Evolutionary conservation across 441 rosid genomes (phyloP).

Genomic region (Gossypium davidsonii): DNA sequence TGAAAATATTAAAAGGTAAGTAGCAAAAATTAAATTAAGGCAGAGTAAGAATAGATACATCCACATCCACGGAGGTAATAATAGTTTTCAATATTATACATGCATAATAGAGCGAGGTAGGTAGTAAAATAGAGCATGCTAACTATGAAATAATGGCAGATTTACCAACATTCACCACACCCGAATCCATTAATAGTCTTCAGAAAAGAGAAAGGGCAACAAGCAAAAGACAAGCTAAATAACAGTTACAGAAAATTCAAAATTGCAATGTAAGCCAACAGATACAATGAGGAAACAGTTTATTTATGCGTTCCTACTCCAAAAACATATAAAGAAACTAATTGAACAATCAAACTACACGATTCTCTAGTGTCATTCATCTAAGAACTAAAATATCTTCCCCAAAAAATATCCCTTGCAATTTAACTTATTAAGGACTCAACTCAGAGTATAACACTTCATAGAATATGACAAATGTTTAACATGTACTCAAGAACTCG

Average conservation of each 20-base stretch:
- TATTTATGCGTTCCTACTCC: background rate
- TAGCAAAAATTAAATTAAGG: too few relatives aligned
- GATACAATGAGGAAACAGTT: background rate
- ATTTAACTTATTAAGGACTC: background rate
- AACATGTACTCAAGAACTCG: constrained; percentile 10
- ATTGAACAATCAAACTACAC: background rate
- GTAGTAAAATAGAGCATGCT: too few relatives aligned
- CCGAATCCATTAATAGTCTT: background rate
- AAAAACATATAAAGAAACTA: background rate
- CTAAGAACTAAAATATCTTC: background rate
- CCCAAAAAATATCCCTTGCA: background rate
- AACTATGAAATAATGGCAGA: too few relatives aligned
- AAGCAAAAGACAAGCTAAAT: background rate
- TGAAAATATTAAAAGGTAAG: too few relatives aligned
- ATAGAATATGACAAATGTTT: constrained; percentile 3
- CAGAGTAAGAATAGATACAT: too few relatives aligned
- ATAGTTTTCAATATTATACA: too few relatives aligned
- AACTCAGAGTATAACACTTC: background rate
- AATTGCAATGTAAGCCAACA: background rate
- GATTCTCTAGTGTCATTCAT: background rate
- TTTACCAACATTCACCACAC: too few relatives aligned
- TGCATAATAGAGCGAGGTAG: too few relatives aligned
- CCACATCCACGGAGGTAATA: too few relatives aligned
- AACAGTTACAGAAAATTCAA: background rate
- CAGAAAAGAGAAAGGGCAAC: background rate